phyloP scores from a whole-genome alignment of 2,329 filamentous ascomycete species.

The Neonectria ditissima region DNA sequence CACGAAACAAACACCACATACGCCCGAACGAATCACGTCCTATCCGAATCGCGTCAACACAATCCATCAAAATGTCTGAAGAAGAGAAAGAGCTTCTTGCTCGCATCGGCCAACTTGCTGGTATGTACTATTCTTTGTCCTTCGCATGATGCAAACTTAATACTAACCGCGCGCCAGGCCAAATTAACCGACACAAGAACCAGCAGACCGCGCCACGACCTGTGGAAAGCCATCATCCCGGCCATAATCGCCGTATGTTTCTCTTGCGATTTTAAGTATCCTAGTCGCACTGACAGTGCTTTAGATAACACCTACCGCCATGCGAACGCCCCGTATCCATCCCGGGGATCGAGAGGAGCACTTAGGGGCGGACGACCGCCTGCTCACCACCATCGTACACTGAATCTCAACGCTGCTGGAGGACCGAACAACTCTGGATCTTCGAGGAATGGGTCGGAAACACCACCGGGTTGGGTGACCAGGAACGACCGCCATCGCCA shows the following conservation, averaged over 20 bases:
- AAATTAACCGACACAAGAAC: conserved; percentile 84
- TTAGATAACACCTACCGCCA: conserved; percentile 51
- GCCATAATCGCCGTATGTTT: conserved; percentile 53
- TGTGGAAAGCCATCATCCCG: conserved; percentile 42
- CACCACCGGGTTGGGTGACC: conserved; percentile 68
- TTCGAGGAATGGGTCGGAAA: conserved; percentile 51
- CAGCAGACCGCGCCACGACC: conserved; percentile 61
- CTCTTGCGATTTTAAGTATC: not conserved
- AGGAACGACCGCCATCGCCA: conserved; percentile 83
- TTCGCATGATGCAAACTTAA: conserved; percentile 25
- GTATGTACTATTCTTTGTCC: conserved; percentile 48
- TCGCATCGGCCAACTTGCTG: conserved; percentile 64
- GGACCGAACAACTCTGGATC: conserved; percentile 53
- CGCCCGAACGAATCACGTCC: not conserved
- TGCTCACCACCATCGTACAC: conserved; percentile 63
- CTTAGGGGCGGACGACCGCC: conserved; percentile 52
- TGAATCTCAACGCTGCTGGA: conserved; percentile 69
- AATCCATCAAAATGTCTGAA: conserved; percentile 54
- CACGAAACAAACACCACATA: not conserved
- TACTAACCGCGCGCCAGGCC: conserved; percentile 62
- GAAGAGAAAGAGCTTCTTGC: conserved; percentile 66
- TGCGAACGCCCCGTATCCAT: conserved; percentile 49
- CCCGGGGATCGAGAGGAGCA: conserved; percentile 50
- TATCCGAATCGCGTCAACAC: not conserved
- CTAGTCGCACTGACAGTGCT: conserved; percentile 22